These are phyloP conservation scores for Trametes cubensis DNA, from an alignment of 768 basidiomycete genomes.

Conservation along the genomic window DNA sequence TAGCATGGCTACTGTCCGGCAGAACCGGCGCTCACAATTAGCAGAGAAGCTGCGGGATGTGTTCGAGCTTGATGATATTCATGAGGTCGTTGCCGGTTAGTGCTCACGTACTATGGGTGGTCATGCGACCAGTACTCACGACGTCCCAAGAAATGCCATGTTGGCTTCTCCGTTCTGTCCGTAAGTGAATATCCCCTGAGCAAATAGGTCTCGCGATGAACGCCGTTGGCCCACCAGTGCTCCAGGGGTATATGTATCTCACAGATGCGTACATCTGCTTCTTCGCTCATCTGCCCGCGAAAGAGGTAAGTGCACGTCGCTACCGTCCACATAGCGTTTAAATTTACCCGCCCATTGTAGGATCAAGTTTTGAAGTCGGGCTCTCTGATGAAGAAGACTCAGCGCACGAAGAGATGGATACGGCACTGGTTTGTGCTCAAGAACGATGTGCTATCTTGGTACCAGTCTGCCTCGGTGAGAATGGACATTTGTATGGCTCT, in stretches of 20 bases:
- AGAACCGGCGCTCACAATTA: constrained; percentile 68
- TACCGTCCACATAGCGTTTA: neutral
- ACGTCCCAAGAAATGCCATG: constrained; percentile 78
- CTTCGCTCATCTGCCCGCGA: constrained; percentile 90
- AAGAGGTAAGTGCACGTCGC: constrained; percentile 66
- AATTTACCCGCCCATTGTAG: constrained; percentile 42
- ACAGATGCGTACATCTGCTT: constrained; percentile 94
- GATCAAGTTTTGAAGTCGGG: constrained; percentile 94
- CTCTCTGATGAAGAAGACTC: constrained; percentile 82
- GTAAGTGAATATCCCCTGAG: constrained; percentile 52
- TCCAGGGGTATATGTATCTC: constrained; percentile 97
- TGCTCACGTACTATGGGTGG: constrained; percentile 20
- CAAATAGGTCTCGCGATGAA: neutral
- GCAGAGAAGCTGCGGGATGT: constrained; percentile 90
- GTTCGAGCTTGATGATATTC: constrained; percentile 78
- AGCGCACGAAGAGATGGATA: constrained; percentile 87
- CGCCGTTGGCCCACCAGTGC: constrained; percentile 50
- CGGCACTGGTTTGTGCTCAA: constrained; percentile 97
- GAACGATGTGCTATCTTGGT: constrained; percentile 97
- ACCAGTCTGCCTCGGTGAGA: constrained; percentile 85
- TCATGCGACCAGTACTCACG: constrained; percentile 2
- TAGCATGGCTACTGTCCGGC: constrained; percentile 73
- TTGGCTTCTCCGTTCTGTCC: constrained; percentile 86
- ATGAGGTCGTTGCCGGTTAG: constrained; percentile 84
- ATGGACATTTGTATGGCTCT: neutral